Percentiles rank a stretch among this genome's conserved stretches.
These are phyloP conservation scores for Diatrype stigma DNA, from an alignment of 2,329 filamentous ascomycete genomes.

Conservation along the genomic window DNA sequence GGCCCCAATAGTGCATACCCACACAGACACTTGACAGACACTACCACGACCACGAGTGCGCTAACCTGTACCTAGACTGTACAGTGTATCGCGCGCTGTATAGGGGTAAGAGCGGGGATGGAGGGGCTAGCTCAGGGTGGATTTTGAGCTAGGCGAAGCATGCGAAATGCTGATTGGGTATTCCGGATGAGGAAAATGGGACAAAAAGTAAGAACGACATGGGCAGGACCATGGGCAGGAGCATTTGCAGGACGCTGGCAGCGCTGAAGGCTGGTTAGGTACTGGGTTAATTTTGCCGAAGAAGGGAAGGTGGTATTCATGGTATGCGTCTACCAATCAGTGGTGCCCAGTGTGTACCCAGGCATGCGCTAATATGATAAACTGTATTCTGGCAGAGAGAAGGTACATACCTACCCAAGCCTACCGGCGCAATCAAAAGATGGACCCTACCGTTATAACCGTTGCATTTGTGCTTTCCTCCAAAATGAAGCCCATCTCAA, in stretches of 20 bases:
- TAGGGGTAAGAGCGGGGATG: not conserved
- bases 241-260: too few relatives aligned
- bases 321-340: slow-evolving; percentile 6
- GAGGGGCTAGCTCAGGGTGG: not conserved
- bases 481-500: too few relatives aligned
- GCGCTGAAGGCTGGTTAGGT: slow-evolving; percentile 9
- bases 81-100: not conserved
- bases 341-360: not conserved
- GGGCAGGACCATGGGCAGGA: too few relatives aligned
- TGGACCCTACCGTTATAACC: too few relatives aligned
- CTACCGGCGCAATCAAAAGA: too few relatives aligned
- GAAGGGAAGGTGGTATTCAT: slow-evolving; percentile 20
- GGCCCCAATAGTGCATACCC: slow-evolving; percentile 6
- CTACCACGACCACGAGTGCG: not conserved
- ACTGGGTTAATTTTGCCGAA: slow-evolving; percentile 16
- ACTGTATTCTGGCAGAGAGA: not conserved
- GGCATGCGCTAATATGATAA: not conserved
- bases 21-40: not conserved
- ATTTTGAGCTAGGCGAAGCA: not conserved
- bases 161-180: not conserved
- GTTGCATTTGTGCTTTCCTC: too few relatives aligned
- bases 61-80: not conserved
- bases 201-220: not conserved
- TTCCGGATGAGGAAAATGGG: not conserved
- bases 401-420: not conserved